Percentiles rank a stretch among this genome's conserved stretches.
phyloP scores from a whole-genome alignment of 352 stramenopile species.

The Thraustochytrium striatum region DNA sequence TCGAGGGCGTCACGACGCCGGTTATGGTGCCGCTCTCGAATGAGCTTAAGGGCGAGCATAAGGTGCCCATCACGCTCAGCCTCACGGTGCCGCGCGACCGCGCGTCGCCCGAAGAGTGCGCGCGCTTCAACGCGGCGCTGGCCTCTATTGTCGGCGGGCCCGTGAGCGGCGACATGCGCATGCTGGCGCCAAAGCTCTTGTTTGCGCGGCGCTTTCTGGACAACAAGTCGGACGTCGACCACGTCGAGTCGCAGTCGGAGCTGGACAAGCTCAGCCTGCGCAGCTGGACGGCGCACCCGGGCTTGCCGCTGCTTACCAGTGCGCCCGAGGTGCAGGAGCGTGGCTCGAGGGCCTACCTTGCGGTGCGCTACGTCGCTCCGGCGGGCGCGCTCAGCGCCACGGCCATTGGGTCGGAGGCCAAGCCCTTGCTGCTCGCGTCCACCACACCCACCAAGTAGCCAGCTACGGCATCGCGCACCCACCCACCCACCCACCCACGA shows the following conservation, averaged over 20 bases:
- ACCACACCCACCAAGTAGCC: background rate
- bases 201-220: conserved; percentile 30
- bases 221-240: background rate
- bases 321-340: conserved; percentile 23
- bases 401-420: background rate
- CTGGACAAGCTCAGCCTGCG: background rate
- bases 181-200: background rate
- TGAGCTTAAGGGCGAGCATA: no score
- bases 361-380: conserved; percentile 22
- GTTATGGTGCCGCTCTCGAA: background rate
- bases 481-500: background rate
- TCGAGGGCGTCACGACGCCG: background rate
- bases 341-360: background rate
- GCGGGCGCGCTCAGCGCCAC: background rate
- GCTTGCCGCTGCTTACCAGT: background rate
- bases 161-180: background rate
- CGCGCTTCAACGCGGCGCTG: background rate
- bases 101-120: background rate
- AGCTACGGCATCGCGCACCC: no score
- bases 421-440: background rate
- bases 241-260: background rate
- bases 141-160: background rate
- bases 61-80: no score
- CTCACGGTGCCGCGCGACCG: no score
- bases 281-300: conserved; percentile 13